Base-by-base conservation (phyloP, 306 rosid genomes). In the Vicia sativa region DNA sequence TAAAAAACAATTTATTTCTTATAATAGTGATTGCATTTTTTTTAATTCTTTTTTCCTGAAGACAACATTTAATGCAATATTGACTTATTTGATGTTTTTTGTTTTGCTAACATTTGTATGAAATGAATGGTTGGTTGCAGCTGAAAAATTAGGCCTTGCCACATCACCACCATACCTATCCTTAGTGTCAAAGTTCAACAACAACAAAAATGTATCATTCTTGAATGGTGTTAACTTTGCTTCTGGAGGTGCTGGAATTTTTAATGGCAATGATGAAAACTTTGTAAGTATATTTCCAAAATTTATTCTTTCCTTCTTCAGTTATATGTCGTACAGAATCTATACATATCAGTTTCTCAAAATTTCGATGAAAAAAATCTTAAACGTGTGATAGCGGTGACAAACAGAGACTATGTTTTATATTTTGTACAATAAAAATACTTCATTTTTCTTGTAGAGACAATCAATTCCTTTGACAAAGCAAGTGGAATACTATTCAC, bases 181-280 rank as follows among this genome's bases (percentile, higher is more conserved):
- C 4, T 56, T 87, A 10, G 53, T 45, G 3, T 68, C 85, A n/a
- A 86, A 67, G 53, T 60, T 19, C 28, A 62, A 57, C 62, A 35
- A 46, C 34, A 48, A 38, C 10, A 65, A 61, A 35, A 72, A 60
- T 9, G 49, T 57, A 1, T 72, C 90, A 15, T 73, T 80, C 23
- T 46, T 72, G 31, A 73, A 25, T 12, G 98, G 98, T 68, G 79
- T 86, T 63, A 92, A 84, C 84, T 89, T 92, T 48, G 98, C 95
- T 52, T 92, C 96, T 5, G 93, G 89, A 65, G 98, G 96, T 61
- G 96, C 98, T 29, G 92, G 91, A 73, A 92, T 89, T 35, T 84
- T 89, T 34, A 77, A 82, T 38, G 84, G 69, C 68, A 57, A 74
- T 0, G 81, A 86, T 44, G 28, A 55, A 5, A 29, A 6, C 44